Percentiles rank a stretch among this genome's conserved stretches.
phyloP scores from a whole-genome alignment of 176 grass and related monocot species.

The Lolium multiflorum region DNA sequence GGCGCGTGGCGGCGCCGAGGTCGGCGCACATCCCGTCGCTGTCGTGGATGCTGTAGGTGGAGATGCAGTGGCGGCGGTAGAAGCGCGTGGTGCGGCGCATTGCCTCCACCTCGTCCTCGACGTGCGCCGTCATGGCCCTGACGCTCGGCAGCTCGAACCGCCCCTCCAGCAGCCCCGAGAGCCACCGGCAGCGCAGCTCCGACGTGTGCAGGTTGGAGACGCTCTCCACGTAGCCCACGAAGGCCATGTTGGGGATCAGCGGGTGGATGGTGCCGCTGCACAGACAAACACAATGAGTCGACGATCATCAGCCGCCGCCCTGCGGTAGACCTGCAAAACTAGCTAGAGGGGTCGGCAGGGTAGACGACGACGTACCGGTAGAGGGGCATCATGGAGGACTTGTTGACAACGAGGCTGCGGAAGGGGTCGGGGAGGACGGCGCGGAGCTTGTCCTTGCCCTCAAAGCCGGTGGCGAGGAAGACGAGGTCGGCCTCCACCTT shows the following conservation, averaged over 20 bases:
- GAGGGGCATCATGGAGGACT: conserved; percentile 81
- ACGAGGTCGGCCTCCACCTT: conserved; percentile 88
- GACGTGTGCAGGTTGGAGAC: conserved; percentile 99
- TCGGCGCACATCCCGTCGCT: conserved; percentile 94
- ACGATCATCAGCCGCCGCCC: neutral
- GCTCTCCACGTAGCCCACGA: conserved; percentile 98
- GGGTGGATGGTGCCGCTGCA: conserved; percentile 91
- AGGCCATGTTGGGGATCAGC: conserved; percentile 94
- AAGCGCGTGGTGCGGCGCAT: conserved; percentile 92
- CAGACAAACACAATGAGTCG: neutral
- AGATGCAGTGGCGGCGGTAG: conserved; percentile 99
- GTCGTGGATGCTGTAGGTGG: conserved; percentile 98
- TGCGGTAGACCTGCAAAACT: too few relatives aligned
- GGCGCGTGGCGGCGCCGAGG: conserved; percentile 68
- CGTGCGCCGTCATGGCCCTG: conserved; percentile 63
- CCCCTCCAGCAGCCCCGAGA: conserved; percentile 70
- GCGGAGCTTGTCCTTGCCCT: conserved; percentile 88
- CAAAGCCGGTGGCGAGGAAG: conserved; percentile 94
- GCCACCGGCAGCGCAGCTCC: conserved; percentile 91
- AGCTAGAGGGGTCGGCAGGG: too few relatives aligned
- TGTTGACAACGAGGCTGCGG: conserved; percentile 59
- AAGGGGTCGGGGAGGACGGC: conserved; percentile 73
- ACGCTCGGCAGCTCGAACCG: conserved; percentile 66
- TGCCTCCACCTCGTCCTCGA: conserved; percentile 65
- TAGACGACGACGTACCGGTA: conserved; percentile 58